Evolutionary conservation across 352 stramenopile species (phyloP).

Genomic region (Phytophthora megakarya): DNA sequence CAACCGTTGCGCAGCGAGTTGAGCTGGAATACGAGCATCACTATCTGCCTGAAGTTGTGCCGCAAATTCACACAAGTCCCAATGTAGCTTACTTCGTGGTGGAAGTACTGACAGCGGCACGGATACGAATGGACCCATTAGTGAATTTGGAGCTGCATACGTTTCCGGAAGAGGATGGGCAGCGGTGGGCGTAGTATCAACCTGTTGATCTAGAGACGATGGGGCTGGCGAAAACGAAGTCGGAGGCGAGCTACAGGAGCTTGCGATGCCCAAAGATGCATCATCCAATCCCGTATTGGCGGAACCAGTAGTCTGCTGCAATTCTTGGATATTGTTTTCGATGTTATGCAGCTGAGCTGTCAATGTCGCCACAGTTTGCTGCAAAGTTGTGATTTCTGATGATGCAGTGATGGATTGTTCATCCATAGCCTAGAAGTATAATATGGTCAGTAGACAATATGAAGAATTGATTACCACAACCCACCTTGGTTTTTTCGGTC

Average conservation of each 20-base stretch:
- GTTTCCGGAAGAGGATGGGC: slow-evolving; percentile 40
- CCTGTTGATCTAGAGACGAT: slow-evolving; percentile 35
- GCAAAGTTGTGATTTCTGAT: slow-evolving; percentile 44
- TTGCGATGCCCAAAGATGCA: slow-evolving; percentile 32
- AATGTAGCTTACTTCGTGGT: slow-evolving; percentile 83
- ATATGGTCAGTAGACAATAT: slow-evolving; percentile 5
- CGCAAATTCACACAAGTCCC: slow-evolving; percentile 88
- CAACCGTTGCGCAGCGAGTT: slow-evolving; percentile 76
- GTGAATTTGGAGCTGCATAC: slow-evolving; percentile 54
- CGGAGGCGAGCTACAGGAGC: slow-evolving; percentile 34
- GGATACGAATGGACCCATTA: slow-evolving; percentile 80
- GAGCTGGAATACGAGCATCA: slow-evolving; percentile 64
- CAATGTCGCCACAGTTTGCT: slow-evolving; percentile 54
- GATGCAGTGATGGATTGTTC: slow-evolving; percentile 37
- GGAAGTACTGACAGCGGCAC: slow-evolving; percentile 86
- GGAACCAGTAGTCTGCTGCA: slow-evolving; percentile 33
- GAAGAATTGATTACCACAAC: background rate
- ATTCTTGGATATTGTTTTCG: slow-evolving; percentile 50
- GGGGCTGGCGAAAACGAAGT: slow-evolving; percentile 43
- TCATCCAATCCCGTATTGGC: slow-evolving; percentile 27
- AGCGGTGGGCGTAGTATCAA: slow-evolving; percentile 27
- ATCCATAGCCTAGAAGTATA: slow-evolving; percentile 40
- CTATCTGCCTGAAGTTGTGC: slow-evolving; percentile 79
- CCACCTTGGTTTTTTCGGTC: slow-evolving; percentile 50
- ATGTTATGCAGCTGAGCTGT: slow-evolving; percentile 46